These are phyloP conservation scores for Pseudopithomyces chartarum DNA, from an alignment of 2,329 filamentous ascomycete genomes.

Conservation along the genomic window DNA sequence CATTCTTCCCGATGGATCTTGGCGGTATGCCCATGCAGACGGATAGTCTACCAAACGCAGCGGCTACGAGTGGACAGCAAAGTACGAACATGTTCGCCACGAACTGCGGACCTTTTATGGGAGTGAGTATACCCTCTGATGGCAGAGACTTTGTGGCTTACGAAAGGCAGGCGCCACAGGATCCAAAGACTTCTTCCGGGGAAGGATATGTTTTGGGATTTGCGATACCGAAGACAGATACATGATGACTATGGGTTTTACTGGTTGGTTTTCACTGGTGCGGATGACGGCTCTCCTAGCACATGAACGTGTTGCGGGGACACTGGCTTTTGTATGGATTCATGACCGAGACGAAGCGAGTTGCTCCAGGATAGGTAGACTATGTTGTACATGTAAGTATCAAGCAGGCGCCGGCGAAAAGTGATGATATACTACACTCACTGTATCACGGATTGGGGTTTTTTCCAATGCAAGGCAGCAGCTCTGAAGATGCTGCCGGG, in stretches of 20 bases:
- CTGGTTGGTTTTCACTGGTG: too few relatives aligned
- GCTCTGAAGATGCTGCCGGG: too few relatives aligned
- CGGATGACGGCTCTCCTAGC: not conserved
- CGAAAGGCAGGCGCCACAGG: slow-evolving; percentile 22
- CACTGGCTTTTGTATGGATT: not conserved
- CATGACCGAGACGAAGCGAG: not conserved
- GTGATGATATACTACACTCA: too few relatives aligned
- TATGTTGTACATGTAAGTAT: not conserved
- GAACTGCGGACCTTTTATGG: slow-evolving; percentile 46
- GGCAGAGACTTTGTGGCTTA: slow-evolving; percentile 14
- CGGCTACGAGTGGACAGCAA: slow-evolving; percentile 21
- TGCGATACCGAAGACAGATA: slow-evolving; percentile 28
- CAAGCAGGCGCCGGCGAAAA: not conserved
- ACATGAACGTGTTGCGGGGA: not conserved
- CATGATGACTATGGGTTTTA: not conserved
- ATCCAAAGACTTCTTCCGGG: slow-evolving; percentile 28
- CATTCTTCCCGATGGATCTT: slow-evolving; percentile 53
- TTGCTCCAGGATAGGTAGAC: not conserved
- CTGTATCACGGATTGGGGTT: too few relatives aligned
- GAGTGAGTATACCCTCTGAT: slow-evolving; percentile 31
- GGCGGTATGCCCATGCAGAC: slow-evolving; percentile 40
- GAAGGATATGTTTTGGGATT: slow-evolving; percentile 38
- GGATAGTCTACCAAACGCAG: slow-evolving; percentile 26
- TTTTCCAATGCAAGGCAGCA: too few relatives aligned
- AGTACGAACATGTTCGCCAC: slow-evolving; percentile 37